Percentiles rank a stretch among this genome's conserved stretches.
Evolutionary conservation across 169 alveolate species (phyloP).

Genomic region (Eimeria acervulina): DNA sequence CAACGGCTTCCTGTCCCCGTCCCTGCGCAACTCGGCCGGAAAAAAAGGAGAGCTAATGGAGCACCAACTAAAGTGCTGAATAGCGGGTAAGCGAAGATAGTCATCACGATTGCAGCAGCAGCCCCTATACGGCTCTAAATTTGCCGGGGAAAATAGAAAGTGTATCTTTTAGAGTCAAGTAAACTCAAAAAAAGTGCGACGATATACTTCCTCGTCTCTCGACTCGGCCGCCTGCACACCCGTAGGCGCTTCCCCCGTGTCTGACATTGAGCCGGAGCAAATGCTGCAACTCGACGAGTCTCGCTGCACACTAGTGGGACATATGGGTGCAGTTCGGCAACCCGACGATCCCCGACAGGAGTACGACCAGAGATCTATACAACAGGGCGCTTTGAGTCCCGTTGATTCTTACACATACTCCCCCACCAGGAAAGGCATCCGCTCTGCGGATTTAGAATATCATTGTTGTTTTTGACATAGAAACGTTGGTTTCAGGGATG

Average conservation of each 20-base stretch:
- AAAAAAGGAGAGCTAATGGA: background rate
- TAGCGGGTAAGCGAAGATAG: background rate
- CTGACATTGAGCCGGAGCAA: background rate
- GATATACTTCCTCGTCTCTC: background rate
- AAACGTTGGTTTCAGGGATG: background rate
- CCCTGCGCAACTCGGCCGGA: conserved; percentile 37
- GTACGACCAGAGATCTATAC: background rate
- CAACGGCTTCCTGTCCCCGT: background rate
- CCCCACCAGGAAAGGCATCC: background rate
- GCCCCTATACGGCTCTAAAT: background rate
- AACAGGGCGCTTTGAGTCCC: background rate
- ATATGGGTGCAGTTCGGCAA: background rate
- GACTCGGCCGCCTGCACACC: background rate
- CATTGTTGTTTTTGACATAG: background rate
- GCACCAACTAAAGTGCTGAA: background rate
- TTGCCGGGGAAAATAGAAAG: background rate
- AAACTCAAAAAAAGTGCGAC: background rate
- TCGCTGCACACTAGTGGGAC: background rate
- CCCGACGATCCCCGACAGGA: background rate
- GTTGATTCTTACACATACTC: background rate
- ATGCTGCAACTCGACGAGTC: background rate
- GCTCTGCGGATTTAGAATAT: background rate
- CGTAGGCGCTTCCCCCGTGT: background rate
- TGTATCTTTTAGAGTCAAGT: background rate
- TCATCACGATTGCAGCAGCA: background rate